Conservation (phyloP, 208 protist genomes). For the Borovskyia barvae region DNA sequence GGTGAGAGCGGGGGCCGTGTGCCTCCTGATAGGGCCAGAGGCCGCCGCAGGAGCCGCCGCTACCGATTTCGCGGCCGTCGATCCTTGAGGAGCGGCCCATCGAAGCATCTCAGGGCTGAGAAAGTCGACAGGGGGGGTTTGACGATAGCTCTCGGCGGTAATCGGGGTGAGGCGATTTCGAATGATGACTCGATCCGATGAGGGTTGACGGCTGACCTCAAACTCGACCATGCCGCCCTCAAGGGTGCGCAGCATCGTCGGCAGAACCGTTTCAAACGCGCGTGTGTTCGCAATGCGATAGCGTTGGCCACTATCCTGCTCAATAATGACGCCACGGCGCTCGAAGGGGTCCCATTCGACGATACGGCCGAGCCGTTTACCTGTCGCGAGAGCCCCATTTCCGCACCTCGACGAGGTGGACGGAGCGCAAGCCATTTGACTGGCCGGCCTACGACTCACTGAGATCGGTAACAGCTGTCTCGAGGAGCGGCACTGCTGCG, state of each 20-base stretch:
- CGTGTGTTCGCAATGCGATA: slow-evolving; percentile 73
- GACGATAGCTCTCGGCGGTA: slow-evolving; percentile 62
- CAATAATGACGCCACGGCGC: slow-evolving; percentile 61
- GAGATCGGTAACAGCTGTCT: too few relatives aligned
- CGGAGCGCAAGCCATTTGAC: neutral
- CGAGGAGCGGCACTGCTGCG: too few relatives aligned
- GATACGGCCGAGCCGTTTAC: slow-evolving; percentile 37
- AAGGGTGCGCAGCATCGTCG: slow-evolving; percentile 60
- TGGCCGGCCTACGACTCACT: too few relatives aligned
- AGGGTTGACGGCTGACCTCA: slow-evolving; percentile 17
- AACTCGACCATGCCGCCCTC: slow-evolving; percentile 70
- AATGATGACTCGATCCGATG: slow-evolving; percentile 71
- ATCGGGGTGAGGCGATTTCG: slow-evolving; percentile 58
- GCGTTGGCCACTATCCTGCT: slow-evolving; percentile 36
- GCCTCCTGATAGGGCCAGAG: too few relatives aligned
- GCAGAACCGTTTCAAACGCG: slow-evolving; percentile 86
- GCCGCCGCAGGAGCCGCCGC: neutral
- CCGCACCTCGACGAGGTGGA: neutral
- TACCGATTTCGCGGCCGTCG: neutral
- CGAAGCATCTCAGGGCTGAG: slow-evolving; percentile 27
- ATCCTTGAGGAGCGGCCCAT: slow-evolving; percentile 2
- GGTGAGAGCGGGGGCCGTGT: neutral
- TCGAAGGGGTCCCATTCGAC: slow-evolving; percentile 79
- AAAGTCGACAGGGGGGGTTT: slow-evolving; percentile 62
- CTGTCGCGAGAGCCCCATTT: neutral